These are phyloP conservation scores for Hanseniaspora hatyaiensis DNA, from an alignment of 805 yeast genomes.

Conservation along the genomic window DNA sequence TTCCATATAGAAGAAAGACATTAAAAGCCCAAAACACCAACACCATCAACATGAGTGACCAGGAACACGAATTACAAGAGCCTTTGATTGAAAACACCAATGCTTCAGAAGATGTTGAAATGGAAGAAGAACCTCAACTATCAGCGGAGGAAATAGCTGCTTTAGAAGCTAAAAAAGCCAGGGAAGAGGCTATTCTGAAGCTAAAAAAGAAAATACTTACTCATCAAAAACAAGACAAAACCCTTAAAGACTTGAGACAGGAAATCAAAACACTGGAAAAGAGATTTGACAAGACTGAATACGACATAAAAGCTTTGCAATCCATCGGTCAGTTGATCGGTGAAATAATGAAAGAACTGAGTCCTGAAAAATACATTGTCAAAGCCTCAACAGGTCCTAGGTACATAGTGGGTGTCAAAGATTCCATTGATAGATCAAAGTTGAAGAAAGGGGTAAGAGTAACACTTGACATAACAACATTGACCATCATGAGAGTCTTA, in stretches of 20 bases:
- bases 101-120: conserved; percentile 27
- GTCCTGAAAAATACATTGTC: conserved; percentile 87
- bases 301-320: conserved; percentile 92
- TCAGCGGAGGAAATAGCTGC: conserved; percentile 28
- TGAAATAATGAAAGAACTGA: conserved; percentile 88
- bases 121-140: conserved; percentile 18
- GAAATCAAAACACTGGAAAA: conserved; percentile 74
- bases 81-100: conserved; percentile 21
- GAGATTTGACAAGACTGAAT: conserved; percentile 84
- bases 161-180: conserved; percentile 47
- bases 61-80: conserved; percentile 16
- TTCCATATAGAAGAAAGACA: no score
- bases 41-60: conserved; percentile 17
- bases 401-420: conserved; percentile 93
- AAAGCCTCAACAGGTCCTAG: conserved; percentile 96
- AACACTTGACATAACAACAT: conserved; percentile 92
- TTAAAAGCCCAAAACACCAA: conserved; percentile 16
- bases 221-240: conserved; percentile 89
- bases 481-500: conserved; percentile 91
- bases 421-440: conserved; percentile 71
- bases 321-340: conserved; percentile 96
- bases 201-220: conserved; percentile 80
- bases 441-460: conserved; percentile 91
- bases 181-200: conserved; percentile 63
- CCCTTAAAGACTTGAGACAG: conserved; percentile 70